phyloP scores from a whole-genome alignment of 2,329 filamentous ascomycete species.

The Alternaria sp. region DNA sequence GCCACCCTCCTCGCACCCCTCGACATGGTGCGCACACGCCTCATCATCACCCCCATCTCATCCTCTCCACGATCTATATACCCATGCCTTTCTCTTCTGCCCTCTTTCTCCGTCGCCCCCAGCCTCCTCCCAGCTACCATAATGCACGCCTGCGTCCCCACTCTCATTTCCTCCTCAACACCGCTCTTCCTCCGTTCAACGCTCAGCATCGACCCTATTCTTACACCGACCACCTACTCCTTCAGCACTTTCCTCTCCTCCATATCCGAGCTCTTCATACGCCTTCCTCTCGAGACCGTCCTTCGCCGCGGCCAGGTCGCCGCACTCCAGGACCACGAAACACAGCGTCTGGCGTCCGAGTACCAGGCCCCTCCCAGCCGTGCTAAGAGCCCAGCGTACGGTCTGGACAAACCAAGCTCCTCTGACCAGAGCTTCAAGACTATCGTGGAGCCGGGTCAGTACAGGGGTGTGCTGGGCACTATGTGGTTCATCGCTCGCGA shows the following conservation, averaged over 20 bases:
- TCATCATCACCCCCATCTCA: constrained; percentile 83
- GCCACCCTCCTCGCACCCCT: constrained; percentile 84
- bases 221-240: constrained; percentile 82
- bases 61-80: constrained; percentile 78
- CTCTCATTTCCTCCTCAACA: constrained; percentile 79
- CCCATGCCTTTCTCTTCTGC: constrained; percentile 76
- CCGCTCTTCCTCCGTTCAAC: constrained; percentile 87
- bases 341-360: constrained; percentile 32
- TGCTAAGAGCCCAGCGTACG: constrained; percentile 25
- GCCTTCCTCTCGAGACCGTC: constrained; percentile 90
- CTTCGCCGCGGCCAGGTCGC: constrained; percentile 86
- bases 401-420: constrained; percentile 19
- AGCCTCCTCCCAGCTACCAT: constrained; percentile 81
- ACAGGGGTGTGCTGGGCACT: constrained; percentile 86
- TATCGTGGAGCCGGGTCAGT: constrained; percentile 80
- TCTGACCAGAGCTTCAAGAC: constrained; percentile 62
- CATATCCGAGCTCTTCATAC: constrained; percentile 79
- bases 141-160: constrained; percentile 83
- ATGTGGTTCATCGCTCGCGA: constrained; percentile 86
- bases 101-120: constrained; percentile 71
- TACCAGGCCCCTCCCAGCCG: constrained; percentile 30
- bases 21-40: constrained; percentile 84
- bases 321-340: constrained; percentile 55
- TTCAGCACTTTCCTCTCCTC: constrained; percentile 82
- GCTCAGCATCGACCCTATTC: constrained; percentile 80